Evolutionary conservation across 306 rosid genomes (phyloP).

Genomic region (Rosa lucieae): DNA sequence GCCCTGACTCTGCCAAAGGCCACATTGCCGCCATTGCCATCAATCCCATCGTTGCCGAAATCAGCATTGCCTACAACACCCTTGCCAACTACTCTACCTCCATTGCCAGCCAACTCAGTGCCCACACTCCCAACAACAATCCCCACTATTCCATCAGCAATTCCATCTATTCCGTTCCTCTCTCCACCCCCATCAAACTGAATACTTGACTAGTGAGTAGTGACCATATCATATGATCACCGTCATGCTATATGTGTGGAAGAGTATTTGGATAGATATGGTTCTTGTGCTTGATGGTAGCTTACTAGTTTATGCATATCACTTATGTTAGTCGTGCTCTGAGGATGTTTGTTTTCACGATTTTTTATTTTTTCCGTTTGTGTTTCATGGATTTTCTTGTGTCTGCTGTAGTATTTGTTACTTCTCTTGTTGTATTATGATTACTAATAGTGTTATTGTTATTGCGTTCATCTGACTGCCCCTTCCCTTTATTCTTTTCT

Average conservation of each 20-base stretch:
- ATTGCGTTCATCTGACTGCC: not conserved
- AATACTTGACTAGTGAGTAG: not conserved
- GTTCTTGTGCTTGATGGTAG: constrained; percentile 1
- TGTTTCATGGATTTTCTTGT: not conserved
- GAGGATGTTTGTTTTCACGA: not conserved
- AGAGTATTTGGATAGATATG: not conserved
- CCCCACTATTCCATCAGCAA: constrained; percentile 3
- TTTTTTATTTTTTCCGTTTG: not conserved
- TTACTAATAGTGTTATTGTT: not conserved
- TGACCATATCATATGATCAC: not conserved
- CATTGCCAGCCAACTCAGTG: constrained; percentile 11
- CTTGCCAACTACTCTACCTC: constrained; percentile 9
- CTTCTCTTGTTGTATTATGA: not conserved
- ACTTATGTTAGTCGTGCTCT: not conserved
- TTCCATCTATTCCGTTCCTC: constrained; percentile 6
- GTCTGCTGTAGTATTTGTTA: not conserved
- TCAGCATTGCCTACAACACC: not conserved
- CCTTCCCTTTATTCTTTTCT: not conserved
- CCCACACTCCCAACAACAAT: constrained; percentile 15
- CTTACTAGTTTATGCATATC: not conserved
- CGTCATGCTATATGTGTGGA: not conserved
- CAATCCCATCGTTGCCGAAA: constrained; percentile 18
- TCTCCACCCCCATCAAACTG: constrained; percentile 24
- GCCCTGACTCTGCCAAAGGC: constrained; percentile 1
- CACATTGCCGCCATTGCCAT: constrained; percentile 11